Conservation (phyloP, 176 grass and related monocot species). For the Juncus inflexus region DNA sequence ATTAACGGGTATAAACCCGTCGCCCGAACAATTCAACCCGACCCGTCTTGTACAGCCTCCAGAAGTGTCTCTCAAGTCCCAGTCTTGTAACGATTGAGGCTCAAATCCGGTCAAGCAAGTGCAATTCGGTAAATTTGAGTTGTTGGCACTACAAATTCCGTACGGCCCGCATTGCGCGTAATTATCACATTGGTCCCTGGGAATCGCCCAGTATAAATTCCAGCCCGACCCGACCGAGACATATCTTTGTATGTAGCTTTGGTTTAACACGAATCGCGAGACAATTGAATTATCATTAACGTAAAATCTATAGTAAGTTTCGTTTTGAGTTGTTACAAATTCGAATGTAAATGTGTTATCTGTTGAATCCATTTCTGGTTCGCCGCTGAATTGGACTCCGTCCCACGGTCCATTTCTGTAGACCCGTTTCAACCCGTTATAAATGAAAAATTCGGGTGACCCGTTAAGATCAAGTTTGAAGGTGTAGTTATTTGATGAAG, state of each 20-base stretch:
- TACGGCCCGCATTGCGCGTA: conserved; percentile 58
- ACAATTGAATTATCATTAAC: conserved; percentile 7
- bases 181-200: conserved; percentile 56
- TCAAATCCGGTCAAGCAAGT: conserved; percentile 50
- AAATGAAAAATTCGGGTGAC: conserved; percentile 40
- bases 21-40: conserved; percentile 44
- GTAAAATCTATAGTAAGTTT: conserved; percentile 51
- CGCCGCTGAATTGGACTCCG: conserved; percentile 59
- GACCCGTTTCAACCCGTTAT: not conserved
- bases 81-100: conserved; percentile 41
- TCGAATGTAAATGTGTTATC: conserved; percentile 42
- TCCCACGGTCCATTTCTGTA: conserved; percentile 76
- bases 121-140: conserved; percentile 28
- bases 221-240: conserved; percentile 50
- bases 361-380: conserved; percentile 46
- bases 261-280: conserved; percentile 58
- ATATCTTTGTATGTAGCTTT: conserved; percentile 43
- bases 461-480: conserved; percentile 41
- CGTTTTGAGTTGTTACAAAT: conserved; percentile 42
- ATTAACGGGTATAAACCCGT: conserved; percentile 43
- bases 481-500: conserved; percentile 39
- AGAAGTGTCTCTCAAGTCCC: conserved; percentile 47
- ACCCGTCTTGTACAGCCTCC: conserved; percentile 53
- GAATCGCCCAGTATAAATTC: conserved; percentile 57
- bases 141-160: conserved; percentile 44